These are phyloP conservation scores for Jamesozyma spencerorum DNA, from an alignment of 805 yeast species.

Conservation along the genomic window DNA sequence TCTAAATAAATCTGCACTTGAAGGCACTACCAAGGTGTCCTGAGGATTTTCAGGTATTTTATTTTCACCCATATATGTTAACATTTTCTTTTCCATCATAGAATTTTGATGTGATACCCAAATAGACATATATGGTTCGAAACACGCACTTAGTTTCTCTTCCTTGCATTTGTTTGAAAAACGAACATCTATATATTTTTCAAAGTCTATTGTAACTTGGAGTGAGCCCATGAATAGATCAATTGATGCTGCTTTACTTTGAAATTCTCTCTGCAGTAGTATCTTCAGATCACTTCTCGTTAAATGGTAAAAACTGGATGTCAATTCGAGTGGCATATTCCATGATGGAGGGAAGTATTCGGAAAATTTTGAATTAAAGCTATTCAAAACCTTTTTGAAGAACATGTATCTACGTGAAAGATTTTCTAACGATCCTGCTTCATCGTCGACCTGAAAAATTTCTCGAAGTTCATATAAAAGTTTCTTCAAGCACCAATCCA, in stretches of 20 bases:
- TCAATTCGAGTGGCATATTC: constrained; percentile 56
- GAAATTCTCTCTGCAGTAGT: constrained; percentile 38
- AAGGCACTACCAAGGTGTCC: constrained; percentile 62
- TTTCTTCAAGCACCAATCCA: constrained; percentile 61
- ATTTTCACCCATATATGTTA: constrained; percentile 52
- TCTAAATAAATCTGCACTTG: constrained; percentile 81
- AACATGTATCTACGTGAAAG: constrained; percentile 72
- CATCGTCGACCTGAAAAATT: constrained; percentile 73
- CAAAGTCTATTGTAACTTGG: constrained; percentile 77
- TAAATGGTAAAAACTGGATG: constrained; percentile 52
- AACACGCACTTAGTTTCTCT: constrained; percentile 47
- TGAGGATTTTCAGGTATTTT: constrained; percentile 43
- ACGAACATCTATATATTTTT: constrained; percentile 54
- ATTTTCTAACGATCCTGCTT: constrained; percentile 91
- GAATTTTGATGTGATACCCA: constrained; percentile 86
- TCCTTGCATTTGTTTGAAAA: constrained; percentile 42
- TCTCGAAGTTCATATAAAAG: constrained; percentile 64
- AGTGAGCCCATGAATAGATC: constrained; percentile 59
- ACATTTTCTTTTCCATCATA: constrained; percentile 48
- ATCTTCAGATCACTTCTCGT: constrained; percentile 60
- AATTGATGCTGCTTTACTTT: constrained; percentile 41
- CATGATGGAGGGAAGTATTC: constrained; percentile 60
- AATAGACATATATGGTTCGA: constrained; percentile 74
- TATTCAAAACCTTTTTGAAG: constrained; percentile 59
- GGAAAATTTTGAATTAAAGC: constrained; percentile 44